Base-by-base conservation (phyloP, 192 early-diverging fungal genomes). In the Borealophlyctis nickersoniae region DNA sequence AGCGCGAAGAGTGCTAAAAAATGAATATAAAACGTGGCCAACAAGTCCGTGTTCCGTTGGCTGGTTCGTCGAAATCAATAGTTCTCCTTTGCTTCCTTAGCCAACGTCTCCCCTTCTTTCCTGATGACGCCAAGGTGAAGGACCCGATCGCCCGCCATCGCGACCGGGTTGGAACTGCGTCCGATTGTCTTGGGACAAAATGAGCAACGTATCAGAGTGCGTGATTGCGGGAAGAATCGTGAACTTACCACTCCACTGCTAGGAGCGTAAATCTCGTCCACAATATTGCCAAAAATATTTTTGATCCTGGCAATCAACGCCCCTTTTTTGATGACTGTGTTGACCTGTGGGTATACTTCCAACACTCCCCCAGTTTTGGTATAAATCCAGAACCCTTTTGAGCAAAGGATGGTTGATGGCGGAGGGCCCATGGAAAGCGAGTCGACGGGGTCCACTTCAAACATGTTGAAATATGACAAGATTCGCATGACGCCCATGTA, bases 271-370 rank as follows among this genome's bases (percentile, higher is more conserved):
- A 93, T 91, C 62, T 87, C 84, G 36, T 93, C 89, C 29, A 90
- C 87, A 49, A 93, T 80, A 62, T 89, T 88, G 13, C 92, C 92
- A 77, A 95, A 95, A 49, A 95, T 90, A 56, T 90, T 92, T 66
- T 92, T 87, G 63, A 95, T 78, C 3, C 88, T 79, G 0, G 92
- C 92, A 80, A 95, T 93, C 45, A 90, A 55, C 33, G 90, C 88
- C 52, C 91, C 91, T 52, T 93, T 91, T 35, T 81, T 77, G 26
- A 95, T 84, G 59, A 89, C 86, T 0, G 86, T 88, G 74, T 91
- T 92, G 9, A 95, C 86, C 50, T 78, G 79, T 0, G 93, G 93
- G 34, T 88, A 81, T 2, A 95, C 93, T 30, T 91, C 89, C 29
- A 95, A 73, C 36, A 95, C 88, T 52, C 93, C 93, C 9, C 93